Conservation (phyloP, 225 moss, liverwort and hornwort species). For the Pleurozium schreberi region DNA sequence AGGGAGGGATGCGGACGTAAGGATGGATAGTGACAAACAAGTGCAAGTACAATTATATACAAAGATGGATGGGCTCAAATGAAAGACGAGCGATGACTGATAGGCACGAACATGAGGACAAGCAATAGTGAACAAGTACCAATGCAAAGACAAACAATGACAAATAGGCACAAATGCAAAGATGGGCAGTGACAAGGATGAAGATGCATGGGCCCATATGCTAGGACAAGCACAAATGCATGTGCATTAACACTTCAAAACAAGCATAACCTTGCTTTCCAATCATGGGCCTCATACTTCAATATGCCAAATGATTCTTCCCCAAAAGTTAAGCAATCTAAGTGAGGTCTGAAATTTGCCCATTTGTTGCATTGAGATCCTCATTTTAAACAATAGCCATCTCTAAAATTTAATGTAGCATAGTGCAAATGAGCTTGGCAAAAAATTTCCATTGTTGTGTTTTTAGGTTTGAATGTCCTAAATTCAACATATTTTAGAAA, state of each 20-base stretch:
- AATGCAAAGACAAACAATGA: background rate
- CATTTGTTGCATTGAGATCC: background rate
- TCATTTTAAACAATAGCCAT: background rate
- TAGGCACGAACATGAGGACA: too few species aligned
- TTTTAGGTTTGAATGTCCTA: background rate
- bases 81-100: too few species aligned
- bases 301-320: background rate
- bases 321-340: background rate
- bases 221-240: too few species aligned
- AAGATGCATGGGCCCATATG: too few species aligned
- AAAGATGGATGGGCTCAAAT: too few species aligned
- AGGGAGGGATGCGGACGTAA: background rate
- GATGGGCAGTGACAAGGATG: background rate
- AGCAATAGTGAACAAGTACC: rapidly evolving
- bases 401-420: background rate
- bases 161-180: background rate
- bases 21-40: background rate
- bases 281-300: background rate
- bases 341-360: background rate
- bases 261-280: background rate
- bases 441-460: background rate
- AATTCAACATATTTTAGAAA: background rate
- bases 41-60: too few species aligned
- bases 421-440: background rate
- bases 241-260: background rate